These are phyloP conservation scores for Aegilops longissima DNA, from an alignment of 176 grass and related monocot genomes.

Conservation along the genomic window DNA sequence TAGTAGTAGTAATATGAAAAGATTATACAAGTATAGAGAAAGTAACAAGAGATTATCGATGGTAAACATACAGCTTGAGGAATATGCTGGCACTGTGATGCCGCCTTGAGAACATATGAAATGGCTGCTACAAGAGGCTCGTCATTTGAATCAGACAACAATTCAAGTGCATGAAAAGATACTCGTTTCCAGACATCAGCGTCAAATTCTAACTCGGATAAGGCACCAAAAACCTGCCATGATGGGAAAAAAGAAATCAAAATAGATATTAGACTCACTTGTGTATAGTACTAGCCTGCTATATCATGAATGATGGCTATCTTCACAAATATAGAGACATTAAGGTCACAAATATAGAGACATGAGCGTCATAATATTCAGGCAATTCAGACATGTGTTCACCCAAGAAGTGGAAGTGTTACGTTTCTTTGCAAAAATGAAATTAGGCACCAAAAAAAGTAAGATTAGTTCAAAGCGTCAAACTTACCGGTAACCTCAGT, in stretches of 20 bases:
- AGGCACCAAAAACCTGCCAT: slow-evolving; percentile 70
- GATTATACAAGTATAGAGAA: slow-evolving; percentile 20
- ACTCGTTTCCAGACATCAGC: slow-evolving; percentile 63
- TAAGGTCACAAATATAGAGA: slow-evolving; percentile 22
- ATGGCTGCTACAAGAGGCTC: slow-evolving; percentile 69
- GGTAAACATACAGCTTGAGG: slow-evolving; percentile 67
- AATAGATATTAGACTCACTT: slow-evolving; percentile 16
- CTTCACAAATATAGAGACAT: slow-evolving; percentile 21
- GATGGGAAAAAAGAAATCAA: slow-evolving; percentile 7
- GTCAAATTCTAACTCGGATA: slow-evolving; percentile 70
- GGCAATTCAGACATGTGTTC: slow-evolving; percentile 3
- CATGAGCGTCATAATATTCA: slow-evolving; percentile 1
- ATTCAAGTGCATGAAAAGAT: slow-evolving; percentile 60
- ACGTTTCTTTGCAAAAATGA: slow-evolving; percentile 2
- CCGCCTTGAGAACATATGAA: slow-evolving; percentile 67
- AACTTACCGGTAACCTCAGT: slow-evolving; percentile 67
- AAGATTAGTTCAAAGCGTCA: background rate
- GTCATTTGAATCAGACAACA: slow-evolving; percentile 70
- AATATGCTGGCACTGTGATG: slow-evolving; percentile 80
- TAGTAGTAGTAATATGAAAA: slow-evolving; percentile 19
- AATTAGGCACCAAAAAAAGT: background rate
- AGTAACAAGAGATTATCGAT: slow-evolving; percentile 15
- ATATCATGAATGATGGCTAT: slow-evolving; percentile 26
- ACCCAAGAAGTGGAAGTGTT: background rate
- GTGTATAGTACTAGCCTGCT: background rate